Conservation (phyloP, 2,329 filamentous ascomycete genomes). For the Elsinoe necatrix region DNA sequence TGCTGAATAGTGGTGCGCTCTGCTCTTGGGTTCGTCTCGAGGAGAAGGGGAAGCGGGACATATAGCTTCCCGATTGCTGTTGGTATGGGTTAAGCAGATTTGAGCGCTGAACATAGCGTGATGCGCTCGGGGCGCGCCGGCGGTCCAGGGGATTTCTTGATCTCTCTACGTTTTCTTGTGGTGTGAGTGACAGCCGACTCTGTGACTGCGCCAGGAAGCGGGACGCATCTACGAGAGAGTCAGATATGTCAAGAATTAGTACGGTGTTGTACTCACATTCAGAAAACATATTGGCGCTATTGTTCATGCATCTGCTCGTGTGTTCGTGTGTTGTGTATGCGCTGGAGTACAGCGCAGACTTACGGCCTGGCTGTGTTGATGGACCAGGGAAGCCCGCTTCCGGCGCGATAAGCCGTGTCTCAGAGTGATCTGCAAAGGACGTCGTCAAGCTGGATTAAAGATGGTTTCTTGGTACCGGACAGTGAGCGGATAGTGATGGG, state of each 20-base stretch:
- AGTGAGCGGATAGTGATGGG: neutral
- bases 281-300: slow-evolving; percentile 58
- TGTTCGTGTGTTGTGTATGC: neutral
- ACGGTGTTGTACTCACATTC: slow-evolving; percentile 59
- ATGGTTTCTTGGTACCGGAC: neutral
- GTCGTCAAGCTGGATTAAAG: neutral
- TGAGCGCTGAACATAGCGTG: slow-evolving; percentile 42
- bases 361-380: slow-evolving; percentile 3
- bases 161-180: slow-evolving; percentile 33
- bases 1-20: slow-evolving; percentile 87
- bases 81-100: slow-evolving; percentile 67
- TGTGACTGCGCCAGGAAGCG: slow-evolving; percentile 94
- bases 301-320: neutral
- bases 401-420: slow-evolving; percentile 13
- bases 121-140: slow-evolving; percentile 38
- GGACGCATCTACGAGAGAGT: slow-evolving; percentile 65
- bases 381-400: slow-evolving; percentile 9
- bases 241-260: slow-evolving; percentile 28
- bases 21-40: slow-evolving; percentile 57
- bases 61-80: slow-evolving; percentile 53
- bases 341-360: neutral
- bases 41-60: slow-evolving; percentile 69
- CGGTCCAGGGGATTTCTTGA: slow-evolving; percentile 42
- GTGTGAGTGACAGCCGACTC: slow-evolving; percentile 71
- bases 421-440: neutral